Base-by-base conservation (phyloP, 352 stramenopile species). In the Aphanomyces euteiches region DNA sequence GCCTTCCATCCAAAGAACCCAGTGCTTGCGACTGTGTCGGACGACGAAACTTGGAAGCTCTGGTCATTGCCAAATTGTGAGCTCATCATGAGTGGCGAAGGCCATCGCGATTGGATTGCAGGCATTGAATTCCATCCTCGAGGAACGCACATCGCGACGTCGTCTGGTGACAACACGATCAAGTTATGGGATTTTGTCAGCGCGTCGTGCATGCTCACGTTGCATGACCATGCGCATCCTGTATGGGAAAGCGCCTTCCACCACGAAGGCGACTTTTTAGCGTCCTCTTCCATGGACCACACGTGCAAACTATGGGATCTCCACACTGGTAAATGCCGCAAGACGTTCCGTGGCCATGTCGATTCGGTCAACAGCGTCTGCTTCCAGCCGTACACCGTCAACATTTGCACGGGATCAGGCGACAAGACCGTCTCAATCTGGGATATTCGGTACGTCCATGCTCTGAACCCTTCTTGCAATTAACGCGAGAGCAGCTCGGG, bases 391-490 rank as follows among this genome's bases (percentile, higher is more conserved):
- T 98, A 87, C 74, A 95, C 90, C 10, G 89, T 84, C 67, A 98
- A 98, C 79, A 77, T 98, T 21, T 97, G 89, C 80, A 97, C 92
- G 3, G 92, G 82, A 48, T 96, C 87, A 5, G 95, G 90, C 7
- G 94, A 98, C 81, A 98, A 98, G 77, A 98, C 94, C 10, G 79
- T 98, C 5, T 97, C 88, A 53, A 85, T 98, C 73, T 98, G 94
- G 95, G 94, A 98, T 67, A 80, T 98, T 67, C 97, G 94, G 84
- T 84, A 90, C 65, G 67, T 67, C 5, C 66, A 77, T 17, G 3
- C 36, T 78, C 59, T 34, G 77, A 77, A 7, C 67, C 82, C 6
- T 82, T 68, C 69, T 69, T 81, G 34, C 70, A 66, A 48, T 71
- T 66, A 5, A 56, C 47, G 4, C 67, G 43, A 40, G 47, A 47